These are phyloP conservation scores for Prunus mira DNA, from an alignment of 306 rosid genomes.

Conservation along the genomic window DNA sequence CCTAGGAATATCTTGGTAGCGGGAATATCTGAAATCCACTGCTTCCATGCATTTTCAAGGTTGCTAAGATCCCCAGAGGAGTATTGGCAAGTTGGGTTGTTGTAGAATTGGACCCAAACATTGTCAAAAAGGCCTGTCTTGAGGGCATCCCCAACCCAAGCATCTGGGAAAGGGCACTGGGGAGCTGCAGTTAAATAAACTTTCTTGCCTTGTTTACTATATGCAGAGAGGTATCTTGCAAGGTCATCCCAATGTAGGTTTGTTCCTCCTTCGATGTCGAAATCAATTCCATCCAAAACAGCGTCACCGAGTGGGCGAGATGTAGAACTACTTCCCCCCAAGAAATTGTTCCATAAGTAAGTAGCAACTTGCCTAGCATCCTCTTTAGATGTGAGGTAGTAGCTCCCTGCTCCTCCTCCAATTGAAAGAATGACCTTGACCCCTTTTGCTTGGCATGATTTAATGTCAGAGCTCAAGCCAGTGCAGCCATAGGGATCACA, in stretches of 20 bases:
- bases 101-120: constrained; percentile 68
- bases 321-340: constrained; percentile 47
- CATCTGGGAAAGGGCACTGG: constrained; percentile 63
- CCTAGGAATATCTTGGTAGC: constrained; percentile 47
- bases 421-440: constrained; percentile 54
- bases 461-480: constrained; percentile 35
- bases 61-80: constrained; percentile 28
- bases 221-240: constrained; percentile 40
- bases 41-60: constrained; percentile 49
- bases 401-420: constrained; percentile 54
- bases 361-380: constrained; percentile 49
- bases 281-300: constrained; percentile 59
- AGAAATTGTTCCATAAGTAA: constrained; percentile 58
- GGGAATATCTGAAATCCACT: constrained; percentile 46
- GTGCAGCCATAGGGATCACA: constrained; percentile 49
- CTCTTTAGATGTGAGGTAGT: constrained; percentile 37
- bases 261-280: constrained; percentile 64
- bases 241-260: constrained; percentile 48
- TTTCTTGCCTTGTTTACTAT: constrained; percentile 38
- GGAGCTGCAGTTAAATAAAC: constrained; percentile 56
- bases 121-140: constrained; percentile 55
- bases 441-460: constrained; percentile 41
- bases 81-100: constrained; percentile 54
- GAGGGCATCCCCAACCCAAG: constrained; percentile 50
- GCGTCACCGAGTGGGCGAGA: constrained; percentile 52